These are phyloP conservation scores for Linnemannia hyalina DNA, from an alignment of 192 early-diverging fungal genomes.

Conservation along the genomic window DNA sequence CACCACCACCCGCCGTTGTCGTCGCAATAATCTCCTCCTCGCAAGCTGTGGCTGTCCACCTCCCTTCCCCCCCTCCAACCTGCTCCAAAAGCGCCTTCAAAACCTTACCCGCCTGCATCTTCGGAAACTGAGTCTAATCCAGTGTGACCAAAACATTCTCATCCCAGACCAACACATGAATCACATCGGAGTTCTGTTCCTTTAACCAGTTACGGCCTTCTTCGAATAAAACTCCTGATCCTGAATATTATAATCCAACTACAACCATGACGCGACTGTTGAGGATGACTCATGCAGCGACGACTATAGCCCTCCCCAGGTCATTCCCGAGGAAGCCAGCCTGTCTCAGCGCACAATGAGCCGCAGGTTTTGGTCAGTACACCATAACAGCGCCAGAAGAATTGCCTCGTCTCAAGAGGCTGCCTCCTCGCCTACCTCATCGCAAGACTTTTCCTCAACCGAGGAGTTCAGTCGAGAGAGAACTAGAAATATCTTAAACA, in stretches of 20 bases:
- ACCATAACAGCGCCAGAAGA: too few species aligned
- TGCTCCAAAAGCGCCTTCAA: conserved; percentile 58
- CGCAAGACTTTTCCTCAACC: too few species aligned
- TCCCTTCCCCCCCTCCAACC: conserved; percentile 61
- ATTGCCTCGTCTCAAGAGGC: too few species aligned
- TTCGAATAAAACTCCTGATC: conserved; percentile 60
- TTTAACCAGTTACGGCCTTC: conserved; percentile 60
- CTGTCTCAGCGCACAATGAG: too few species aligned
- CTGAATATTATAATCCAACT: conserved; percentile 24
- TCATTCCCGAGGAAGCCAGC: too few species aligned
- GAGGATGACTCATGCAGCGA: too few species aligned
- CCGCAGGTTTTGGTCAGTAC: too few species aligned
- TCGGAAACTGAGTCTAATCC: conserved; percentile 39
- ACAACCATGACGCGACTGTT: too few species aligned
- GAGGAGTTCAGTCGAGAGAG: too few species aligned
- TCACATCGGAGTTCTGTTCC: conserved; percentile 31
- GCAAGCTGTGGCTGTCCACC: conserved; percentile 66
- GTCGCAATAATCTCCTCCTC: conserved; percentile 43
- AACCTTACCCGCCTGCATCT: conserved; percentile 44
- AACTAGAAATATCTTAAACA: too few species aligned
- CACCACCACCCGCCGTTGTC: background rate
- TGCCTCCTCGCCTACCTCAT: too few species aligned
- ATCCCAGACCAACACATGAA: conserved; percentile 62
- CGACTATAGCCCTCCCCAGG: too few species aligned
- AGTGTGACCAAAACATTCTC: conserved; percentile 59